A percentile compares a stretch with the other conserved stretches of the same genome.
Evolutionary conservation across 495 filamentous ascomycete species (phyloP).

Genomic region (Penicillium desertorum): DNA sequence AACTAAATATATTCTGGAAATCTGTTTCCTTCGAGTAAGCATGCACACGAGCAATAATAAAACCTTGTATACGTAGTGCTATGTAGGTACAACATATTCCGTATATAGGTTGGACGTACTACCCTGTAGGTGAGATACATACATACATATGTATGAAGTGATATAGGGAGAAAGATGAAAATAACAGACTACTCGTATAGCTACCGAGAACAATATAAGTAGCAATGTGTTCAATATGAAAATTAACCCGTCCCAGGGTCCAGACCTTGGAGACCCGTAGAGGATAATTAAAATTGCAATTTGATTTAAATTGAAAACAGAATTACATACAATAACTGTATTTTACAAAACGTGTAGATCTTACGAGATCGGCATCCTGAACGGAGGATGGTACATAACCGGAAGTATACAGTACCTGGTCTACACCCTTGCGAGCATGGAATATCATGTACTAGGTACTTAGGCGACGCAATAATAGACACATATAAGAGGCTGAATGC

Average conservation of each 20-base stretch:
- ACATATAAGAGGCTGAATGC: not conserved
- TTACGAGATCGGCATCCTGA: not conserved
- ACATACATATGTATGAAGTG: too few species aligned
- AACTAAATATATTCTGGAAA: not conserved
- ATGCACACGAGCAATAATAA: conserved; percentile 21
- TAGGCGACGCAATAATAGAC: not conserved
- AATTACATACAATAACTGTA: not conserved
- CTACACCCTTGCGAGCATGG: not conserved
- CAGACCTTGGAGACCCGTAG: not conserved
- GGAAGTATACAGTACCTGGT: not conserved
- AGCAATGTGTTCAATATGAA: not conserved
- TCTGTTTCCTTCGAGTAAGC: conserved; percentile 13
- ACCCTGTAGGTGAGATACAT: too few species aligned
- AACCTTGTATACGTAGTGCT: not conserved
- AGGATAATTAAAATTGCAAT: not conserved
- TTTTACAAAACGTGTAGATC: not conserved
- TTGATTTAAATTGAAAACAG: not conserved
- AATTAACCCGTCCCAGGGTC: not conserved
- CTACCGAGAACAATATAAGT: not conserved
- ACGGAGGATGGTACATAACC: not conserved
- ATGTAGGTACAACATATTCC: not conserved
- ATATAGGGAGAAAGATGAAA: not conserved
- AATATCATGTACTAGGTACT: not conserved
- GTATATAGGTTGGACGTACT: too few species aligned
- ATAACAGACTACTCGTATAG: not conserved